Evolutionary conservation across 1,284 basidiomycete species (phyloP), one percentile per base, ranked within the genome.

Genomic region (Ceratobasidium sp.): DNA sequence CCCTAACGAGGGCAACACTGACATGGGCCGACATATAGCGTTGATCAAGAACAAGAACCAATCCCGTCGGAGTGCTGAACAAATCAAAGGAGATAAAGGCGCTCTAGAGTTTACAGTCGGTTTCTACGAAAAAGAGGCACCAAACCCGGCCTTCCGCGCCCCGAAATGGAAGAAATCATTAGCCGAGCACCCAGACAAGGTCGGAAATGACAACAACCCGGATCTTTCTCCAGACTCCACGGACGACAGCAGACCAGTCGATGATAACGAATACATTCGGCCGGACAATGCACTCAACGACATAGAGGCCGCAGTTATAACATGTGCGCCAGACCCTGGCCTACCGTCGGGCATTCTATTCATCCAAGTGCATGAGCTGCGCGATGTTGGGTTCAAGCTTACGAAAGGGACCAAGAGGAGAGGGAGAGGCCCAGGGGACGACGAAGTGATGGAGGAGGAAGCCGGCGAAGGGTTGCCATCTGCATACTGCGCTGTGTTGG

Each of bases 271-370:
- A 34, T 46, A 46, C n/a, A 65, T 65, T 29, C 63, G 63, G 9
- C 63, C 63, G 19, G 43, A 65, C 24, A 49, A 65, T 16, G 61
- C 75, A 7, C 71, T 76, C 48, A 74, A 61, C 27, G 75, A 76
- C 54, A 46, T 76, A 19, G 75, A 76, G 49, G 75, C 75, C 14
- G 75, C 75, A 16, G 75, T 76, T 24, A 63, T 66, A n/a, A 63
- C 73, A 16, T 74, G 71, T 61, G 71, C 75, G 22, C 75, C 75
- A 19, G 69, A 72, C 27, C 69, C 71, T 0, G 71, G 64, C 14
- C 71, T 74, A 22, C 64, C 71, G 8, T 64, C 59, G 8, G 75
- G 75, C 16, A 64, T 76, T 27, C 1, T 76, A 27, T 64, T 59
- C 16, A 74, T 76, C 29, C 75, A 76, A 54, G 39, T 74, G 1